Percentiles rank a stretch among this genome's conserved stretches.
These are phyloP conservation scores for Tuber aestivum DNA, from an alignment of 495 filamentous ascomycete species.

Conservation along the genomic window DNA sequence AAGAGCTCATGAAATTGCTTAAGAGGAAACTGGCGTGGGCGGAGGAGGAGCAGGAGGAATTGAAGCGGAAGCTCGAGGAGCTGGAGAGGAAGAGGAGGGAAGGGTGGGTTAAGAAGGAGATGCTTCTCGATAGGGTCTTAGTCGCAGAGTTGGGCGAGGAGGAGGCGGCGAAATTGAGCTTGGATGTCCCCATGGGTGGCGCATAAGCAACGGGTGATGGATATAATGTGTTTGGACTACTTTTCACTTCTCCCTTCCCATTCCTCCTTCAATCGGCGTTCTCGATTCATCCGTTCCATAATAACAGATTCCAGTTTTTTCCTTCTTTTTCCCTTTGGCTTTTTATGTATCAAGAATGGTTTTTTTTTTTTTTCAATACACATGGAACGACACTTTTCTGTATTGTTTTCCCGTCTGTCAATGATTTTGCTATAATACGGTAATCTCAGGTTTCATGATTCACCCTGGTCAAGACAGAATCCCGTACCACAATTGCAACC, in stretches of 20 bases:
- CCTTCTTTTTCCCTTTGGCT: background rate
- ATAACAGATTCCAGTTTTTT: background rate
- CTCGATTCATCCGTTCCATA: background rate
- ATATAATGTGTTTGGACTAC: background rate
- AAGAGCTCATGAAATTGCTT: slow-evolving; percentile 65
- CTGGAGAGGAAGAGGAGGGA: slow-evolving; percentile 62
- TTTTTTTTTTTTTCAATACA: background rate
- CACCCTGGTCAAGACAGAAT: background rate
- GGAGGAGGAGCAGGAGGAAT: slow-evolving; percentile 58
- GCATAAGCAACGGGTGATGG: background rate
- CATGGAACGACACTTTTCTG: background rate
- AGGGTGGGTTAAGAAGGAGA: slow-evolving; percentile 82
- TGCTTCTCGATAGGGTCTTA: slow-evolving; percentile 53
- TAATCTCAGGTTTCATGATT: background rate
- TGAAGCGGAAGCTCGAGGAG: slow-evolving; percentile 59
- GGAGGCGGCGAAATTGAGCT: slow-evolving; percentile 31
- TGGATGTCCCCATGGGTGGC: slow-evolving; percentile 17
- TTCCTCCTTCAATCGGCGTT: background rate
- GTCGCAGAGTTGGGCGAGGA: slow-evolving; percentile 48
- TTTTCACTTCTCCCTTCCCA: background rate
- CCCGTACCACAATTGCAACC: background rate
- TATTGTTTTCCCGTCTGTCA: background rate
- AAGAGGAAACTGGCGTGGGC: slow-evolving; percentile 77
- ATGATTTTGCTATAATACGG: background rate
- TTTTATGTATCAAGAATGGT: background rate